Conservation (phyloP, 345 rosid genomes). For the Zanthoxylum bungeanum region DNA sequence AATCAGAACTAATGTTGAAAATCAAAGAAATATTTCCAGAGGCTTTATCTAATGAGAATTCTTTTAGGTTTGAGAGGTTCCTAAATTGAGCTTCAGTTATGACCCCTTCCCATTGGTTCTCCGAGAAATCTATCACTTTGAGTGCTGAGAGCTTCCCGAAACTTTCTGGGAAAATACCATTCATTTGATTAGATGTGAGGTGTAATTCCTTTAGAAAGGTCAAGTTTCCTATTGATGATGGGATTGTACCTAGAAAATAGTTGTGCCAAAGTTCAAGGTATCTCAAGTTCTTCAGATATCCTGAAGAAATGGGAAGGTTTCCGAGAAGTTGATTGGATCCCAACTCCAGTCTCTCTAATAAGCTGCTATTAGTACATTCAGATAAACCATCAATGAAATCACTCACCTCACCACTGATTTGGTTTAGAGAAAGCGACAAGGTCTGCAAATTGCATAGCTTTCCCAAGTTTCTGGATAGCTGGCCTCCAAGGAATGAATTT, state of each 20-base stretch:
- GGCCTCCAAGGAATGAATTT: constrained; percentile 8
- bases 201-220: constrained; percentile 11
- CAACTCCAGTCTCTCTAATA: constrained; percentile 12
- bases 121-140: constrained; percentile 11
- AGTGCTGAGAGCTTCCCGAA: constrained; percentile 25
- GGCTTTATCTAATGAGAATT: neutral
- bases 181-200: constrained; percentile 23
- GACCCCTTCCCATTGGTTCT: constrained; percentile 25
- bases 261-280: constrained; percentile 15
- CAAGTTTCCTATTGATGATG: constrained; percentile 27
- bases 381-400: constrained; percentile 20
- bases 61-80: constrained; percentile 19
- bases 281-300: constrained; percentile 19
- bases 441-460: constrained; percentile 2
- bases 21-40: constrained; percentile 18
- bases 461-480: neutral
- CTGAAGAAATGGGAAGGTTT: constrained; percentile 28
- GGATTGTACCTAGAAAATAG: constrained; percentile 26
- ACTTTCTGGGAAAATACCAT: constrained; percentile 24
- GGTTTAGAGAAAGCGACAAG: constrained; percentile 20
- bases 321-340: constrained; percentile 23
- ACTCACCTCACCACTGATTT: constrained; percentile 14
- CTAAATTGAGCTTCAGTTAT: constrained; percentile 28
- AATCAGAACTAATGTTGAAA: constrained; percentile 27
- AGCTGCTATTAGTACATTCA: constrained; percentile 7